Conservation (phyloP, 73 alveolate species). For the Paramecium caudatum region DNA sequence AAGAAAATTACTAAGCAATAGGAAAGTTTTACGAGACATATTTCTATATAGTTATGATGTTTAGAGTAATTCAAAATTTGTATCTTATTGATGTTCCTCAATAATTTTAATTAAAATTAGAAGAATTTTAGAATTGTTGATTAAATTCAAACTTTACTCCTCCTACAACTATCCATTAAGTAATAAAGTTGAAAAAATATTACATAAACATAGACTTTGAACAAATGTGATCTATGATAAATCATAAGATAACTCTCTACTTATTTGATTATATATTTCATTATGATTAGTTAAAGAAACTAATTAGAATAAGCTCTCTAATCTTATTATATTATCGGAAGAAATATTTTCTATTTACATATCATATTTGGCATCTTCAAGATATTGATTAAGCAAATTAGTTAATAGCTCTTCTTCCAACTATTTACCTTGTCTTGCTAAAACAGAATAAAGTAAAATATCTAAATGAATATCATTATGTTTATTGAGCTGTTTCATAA, state of each 20-base stretch:
- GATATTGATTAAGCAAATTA: neutral
- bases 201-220: neutral
- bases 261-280: neutral
- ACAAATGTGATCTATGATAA: neutral
- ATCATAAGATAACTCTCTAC: neutral
- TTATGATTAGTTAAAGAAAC: neutral
- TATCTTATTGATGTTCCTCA: neutral
- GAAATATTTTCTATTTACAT: constrained; percentile 2
- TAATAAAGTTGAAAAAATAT: neutral
- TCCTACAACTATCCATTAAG: neutral
- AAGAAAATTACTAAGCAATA: too few relatives aligned
- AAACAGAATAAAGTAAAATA: constrained; percentile 7
- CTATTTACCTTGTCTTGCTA: neutral
- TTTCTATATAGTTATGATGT: constrained; percentile 1
- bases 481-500: constrained; percentile 9
- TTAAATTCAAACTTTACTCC: neutral
- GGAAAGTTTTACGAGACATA: too few relatives aligned
- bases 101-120: neutral
- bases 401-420: neutral
- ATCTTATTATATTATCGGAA: neutral
- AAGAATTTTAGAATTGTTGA: neutral
- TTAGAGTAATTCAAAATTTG: neutral
- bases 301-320: neutral
- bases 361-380: neutral
- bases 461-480: constrained; percentile 10